phyloP scores from a whole-genome alignment of 768 basidiomycete genomes.

The Mycena maculata region DNA sequence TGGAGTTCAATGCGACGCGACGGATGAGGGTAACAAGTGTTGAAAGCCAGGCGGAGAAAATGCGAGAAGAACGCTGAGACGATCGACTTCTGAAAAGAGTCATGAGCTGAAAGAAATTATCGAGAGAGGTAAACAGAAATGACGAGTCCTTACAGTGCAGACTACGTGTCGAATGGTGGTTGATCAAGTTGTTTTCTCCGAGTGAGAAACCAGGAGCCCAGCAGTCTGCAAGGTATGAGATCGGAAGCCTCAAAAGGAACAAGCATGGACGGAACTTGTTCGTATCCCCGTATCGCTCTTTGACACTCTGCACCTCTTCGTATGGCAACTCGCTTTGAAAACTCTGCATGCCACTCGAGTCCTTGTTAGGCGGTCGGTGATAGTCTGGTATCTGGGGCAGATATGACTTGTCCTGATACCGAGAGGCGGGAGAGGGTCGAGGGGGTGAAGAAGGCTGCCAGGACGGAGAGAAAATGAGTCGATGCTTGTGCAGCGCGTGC shows the following conservation, averaged over 20 bases:
- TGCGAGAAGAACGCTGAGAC: no score
- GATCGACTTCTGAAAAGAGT: background rate
- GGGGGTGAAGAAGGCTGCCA: slow-evolving; percentile 18
- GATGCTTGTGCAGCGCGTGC: slow-evolving; percentile 75
- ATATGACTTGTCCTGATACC: slow-evolving; percentile 2
- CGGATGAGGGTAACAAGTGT: background rate
- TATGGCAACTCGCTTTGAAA: slow-evolving; percentile 25
- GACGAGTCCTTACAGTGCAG: slow-evolving; percentile 6
- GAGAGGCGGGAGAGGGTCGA: background rate
- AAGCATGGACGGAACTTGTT: slow-evolving; percentile 62
- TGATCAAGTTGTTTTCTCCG: slow-evolving; percentile 57
- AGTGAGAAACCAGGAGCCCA: slow-evolving; percentile 74
- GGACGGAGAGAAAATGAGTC: slow-evolving; percentile 57
- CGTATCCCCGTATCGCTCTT: slow-evolving; percentile 69
- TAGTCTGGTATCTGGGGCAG: slow-evolving; percentile 10
- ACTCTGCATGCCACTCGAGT: slow-evolving; percentile 26
- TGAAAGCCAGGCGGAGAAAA: background rate
- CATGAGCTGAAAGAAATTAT: slow-evolving; percentile 9
- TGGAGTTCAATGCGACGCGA: background rate
- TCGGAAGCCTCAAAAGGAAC: background rate
- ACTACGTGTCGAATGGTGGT: slow-evolving; percentile 16
- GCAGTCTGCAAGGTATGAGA: slow-evolving; percentile 53
- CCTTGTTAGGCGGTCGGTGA: slow-evolving; percentile 13
- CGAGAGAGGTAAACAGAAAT: slow-evolving; percentile 32
- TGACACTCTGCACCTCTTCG: slow-evolving; percentile 60